A percentile compares a stretch with the other conserved stretches of the same genome.
Evolutionary conservation across 805 yeast genomes (phyloP).

Genomic region (Hanseniaspora vineae): DNA sequence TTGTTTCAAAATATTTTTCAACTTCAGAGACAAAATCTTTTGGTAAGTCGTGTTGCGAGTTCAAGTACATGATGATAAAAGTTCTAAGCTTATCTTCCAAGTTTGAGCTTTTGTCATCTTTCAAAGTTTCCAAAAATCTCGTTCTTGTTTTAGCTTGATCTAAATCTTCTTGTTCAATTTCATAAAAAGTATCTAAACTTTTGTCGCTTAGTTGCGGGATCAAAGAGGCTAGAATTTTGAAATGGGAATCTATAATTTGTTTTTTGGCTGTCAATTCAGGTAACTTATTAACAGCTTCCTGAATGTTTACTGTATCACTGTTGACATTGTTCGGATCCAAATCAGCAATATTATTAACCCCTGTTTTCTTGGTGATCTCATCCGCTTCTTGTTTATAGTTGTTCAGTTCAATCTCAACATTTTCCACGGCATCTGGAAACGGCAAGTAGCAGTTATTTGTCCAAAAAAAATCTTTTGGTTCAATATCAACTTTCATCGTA

Average conservation of each 20-base stretch:
- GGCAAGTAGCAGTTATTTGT: constrained; percentile 69
- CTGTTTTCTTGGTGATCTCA: constrained; percentile 66
- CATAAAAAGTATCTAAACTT: constrained; percentile 80
- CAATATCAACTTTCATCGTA: constrained; percentile 63
- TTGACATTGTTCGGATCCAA: constrained; percentile 38
- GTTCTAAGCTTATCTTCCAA: constrained; percentile 81
- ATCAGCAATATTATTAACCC: constrained; percentile 58
- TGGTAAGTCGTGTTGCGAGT: constrained; percentile 27
- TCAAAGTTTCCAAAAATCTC: constrained; percentile 48
- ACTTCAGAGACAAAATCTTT: constrained; percentile 43
- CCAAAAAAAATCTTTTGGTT: constrained; percentile 94
- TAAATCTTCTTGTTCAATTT: constrained; percentile 74
- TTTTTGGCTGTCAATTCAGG: constrained; percentile 89
- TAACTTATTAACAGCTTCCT: constrained; percentile 78
- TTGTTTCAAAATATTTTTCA: constrained; percentile 44
- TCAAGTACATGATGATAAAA: constrained; percentile 62
- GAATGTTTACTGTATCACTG: constrained; percentile 53
- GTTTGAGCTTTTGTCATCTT: constrained; percentile 40
- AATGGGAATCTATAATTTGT: constrained; percentile 84
- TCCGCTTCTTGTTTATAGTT: constrained; percentile 79
- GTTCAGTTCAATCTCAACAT: constrained; percentile 74
- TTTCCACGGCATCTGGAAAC: constrained; percentile 98
- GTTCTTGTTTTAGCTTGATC: constrained; percentile 37
- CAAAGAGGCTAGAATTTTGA: constrained; percentile 82
- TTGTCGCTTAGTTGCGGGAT: constrained; percentile 77